These are phyloP conservation scores for Phytophthora pluvialis DNA, from an alignment of 352 stramenopile species.

Conservation along the genomic window DNA sequence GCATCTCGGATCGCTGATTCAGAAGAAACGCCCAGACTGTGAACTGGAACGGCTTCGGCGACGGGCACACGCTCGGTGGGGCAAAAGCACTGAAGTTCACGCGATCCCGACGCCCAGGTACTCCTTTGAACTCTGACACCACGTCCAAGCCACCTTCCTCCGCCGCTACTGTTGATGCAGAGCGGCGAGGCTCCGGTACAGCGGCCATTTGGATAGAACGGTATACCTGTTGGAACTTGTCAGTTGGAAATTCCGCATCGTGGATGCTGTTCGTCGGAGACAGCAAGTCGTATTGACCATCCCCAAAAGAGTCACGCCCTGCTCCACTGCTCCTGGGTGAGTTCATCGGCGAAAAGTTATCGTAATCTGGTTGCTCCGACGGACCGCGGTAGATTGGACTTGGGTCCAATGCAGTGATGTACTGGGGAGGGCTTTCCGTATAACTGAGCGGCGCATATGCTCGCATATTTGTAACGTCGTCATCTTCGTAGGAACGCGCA, in stretches of 20 bases:
- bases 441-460: conserved; percentile 38
- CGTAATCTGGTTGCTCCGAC: conserved; percentile 45
- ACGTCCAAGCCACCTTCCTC: conserved; percentile 34
- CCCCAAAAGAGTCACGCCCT: conserved; percentile 33
- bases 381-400: conserved; percentile 46
- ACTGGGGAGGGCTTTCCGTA: conserved; percentile 38
- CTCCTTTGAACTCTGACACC: conserved; percentile 47
- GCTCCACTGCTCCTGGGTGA: conserved; percentile 41
- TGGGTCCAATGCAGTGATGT: conserved; percentile 42
- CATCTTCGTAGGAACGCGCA: conserved; percentile 35
- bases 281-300: conserved; percentile 51
- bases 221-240: conserved; percentile 78
- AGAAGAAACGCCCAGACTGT: conserved; percentile 80
- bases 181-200: conserved; percentile 11
- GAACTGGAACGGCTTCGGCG: conserved; percentile 71
- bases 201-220: conserved; percentile 65
- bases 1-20: conserved; percentile 73
- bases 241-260: conserved; percentile 65
- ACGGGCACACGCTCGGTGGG: conserved; percentile 61
- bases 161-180: conserved; percentile 20
- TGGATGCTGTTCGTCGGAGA: conserved; percentile 68
- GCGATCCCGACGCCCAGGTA: conserved; percentile 58
- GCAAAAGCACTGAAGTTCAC: conserved; percentile 84
- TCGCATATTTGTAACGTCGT: conserved; percentile 45
- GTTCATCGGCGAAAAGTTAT: conserved; percentile 49